phyloP scores from a whole-genome alignment of 805 yeast species.

The Jamesozyma rosinii region DNA sequence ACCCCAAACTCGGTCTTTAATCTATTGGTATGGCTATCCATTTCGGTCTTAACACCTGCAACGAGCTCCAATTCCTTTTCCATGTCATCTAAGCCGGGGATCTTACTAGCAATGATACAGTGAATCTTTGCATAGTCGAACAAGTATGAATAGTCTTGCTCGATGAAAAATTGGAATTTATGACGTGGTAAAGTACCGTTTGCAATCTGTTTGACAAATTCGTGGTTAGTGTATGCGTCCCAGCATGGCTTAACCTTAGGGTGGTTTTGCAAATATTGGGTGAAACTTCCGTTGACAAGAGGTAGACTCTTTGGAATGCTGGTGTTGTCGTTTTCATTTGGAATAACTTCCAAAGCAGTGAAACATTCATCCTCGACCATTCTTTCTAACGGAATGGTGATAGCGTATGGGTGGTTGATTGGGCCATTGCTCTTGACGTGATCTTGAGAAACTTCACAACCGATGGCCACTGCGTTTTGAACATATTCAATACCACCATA shows the following conservation, averaged over 20 bases:
- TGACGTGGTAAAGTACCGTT: constrained; percentile 39
- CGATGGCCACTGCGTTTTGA: constrained; percentile 50
- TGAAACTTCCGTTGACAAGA: constrained; percentile 24
- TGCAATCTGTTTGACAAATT: constrained; percentile 49
- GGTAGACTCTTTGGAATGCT: constrained; percentile 6
- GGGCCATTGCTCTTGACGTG: constrained; percentile 60
- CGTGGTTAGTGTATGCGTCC: constrained; percentile 51
- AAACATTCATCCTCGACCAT: constrained; percentile 30
- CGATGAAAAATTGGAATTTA: constrained; percentile 43
- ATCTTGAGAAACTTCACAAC: constrained; percentile 25
- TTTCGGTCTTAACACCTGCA: constrained; percentile 44
- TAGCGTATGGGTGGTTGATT: constrained; percentile 51
- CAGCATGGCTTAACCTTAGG: constrained; percentile 48
- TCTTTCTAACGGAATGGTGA: constrained; percentile 29
- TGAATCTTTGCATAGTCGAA: constrained; percentile 61
- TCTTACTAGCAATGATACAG: constrained; percentile 51
- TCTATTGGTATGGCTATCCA: constrained; percentile 45
- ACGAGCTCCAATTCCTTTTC: constrained; percentile 44
- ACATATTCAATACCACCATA: constrained; percentile 53
- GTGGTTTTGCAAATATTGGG: constrained; percentile 46
- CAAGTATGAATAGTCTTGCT: constrained; percentile 61
- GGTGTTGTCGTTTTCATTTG: not conserved
- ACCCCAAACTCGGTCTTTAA: constrained; percentile 33
- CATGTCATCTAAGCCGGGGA: constrained; percentile 46
- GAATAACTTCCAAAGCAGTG: constrained; percentile 15